phyloP scores from a whole-genome alignment of 164 flowering plant genomes.

The Macadamia integrifolia region DNA sequence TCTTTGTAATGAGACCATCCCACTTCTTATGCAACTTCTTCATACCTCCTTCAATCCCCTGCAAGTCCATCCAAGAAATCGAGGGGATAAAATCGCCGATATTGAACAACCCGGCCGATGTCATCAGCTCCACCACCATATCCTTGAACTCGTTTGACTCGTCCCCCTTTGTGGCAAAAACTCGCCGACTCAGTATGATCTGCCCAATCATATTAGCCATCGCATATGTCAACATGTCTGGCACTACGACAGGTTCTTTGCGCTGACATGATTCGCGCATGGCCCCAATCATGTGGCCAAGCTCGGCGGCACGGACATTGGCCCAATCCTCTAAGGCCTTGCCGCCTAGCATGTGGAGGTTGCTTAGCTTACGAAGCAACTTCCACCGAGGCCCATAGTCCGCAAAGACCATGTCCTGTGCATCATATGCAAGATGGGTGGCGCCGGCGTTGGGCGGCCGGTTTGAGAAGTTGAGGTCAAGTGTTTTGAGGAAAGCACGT shows the following conservation, averaged over 20 bases:
- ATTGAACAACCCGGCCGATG: slow-evolving; percentile 31
- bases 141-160: slow-evolving; percentile 43
- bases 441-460: slow-evolving; percentile 16
- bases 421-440: slow-evolving; percentile 9
- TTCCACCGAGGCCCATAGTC: slow-evolving; percentile 38
- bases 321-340: slow-evolving; percentile 35
- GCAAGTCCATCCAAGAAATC: slow-evolving; percentile 41
- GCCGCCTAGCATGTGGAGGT: slow-evolving; percentile 34
- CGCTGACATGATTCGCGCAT: slow-evolving; percentile 19
- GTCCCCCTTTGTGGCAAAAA: slow-evolving; percentile 29
- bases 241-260: slow-evolving; percentile 24
- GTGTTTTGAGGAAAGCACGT: slow-evolving; percentile 14
- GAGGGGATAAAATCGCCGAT: slow-evolving; percentile 49
- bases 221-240: slow-evolving; percentile 31
- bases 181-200: slow-evolving; percentile 33
- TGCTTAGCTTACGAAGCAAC: slow-evolving; percentile 27
- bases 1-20: slow-evolving; percentile 24
- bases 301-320: slow-evolving; percentile 19
- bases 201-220: slow-evolving; percentile 46
- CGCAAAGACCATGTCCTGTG: slow-evolving; percentile 28
- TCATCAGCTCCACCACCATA: slow-evolving; percentile 53
- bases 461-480: slow-evolving; percentile 14
- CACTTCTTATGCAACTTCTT: slow-evolving; percentile 33
- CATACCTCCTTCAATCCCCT: slow-evolving; percentile 36
- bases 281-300: slow-evolving; percentile 31